Evolutionary conservation across 1,284 basidiomycete species (phyloP), one percentile per base, ranked within the genome.

Genomic region (Violaceomyces palustris): DNA sequence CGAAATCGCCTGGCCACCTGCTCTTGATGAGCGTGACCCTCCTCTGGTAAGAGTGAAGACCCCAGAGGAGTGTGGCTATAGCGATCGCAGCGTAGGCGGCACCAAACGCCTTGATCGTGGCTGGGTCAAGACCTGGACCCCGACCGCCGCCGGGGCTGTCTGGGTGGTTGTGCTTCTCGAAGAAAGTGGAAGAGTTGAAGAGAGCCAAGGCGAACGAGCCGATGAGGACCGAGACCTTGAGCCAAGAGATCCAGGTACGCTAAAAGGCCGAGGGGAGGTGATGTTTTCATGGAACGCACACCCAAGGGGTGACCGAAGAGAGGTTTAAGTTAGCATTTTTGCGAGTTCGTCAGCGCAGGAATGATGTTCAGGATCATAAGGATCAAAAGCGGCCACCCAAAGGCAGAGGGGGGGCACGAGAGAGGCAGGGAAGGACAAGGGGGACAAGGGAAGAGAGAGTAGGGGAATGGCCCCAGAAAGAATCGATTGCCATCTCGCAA

Each of bases 11-110:
- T n/a, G 89, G 84, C 75, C 92, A 87, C 39, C 90, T 80, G 52
- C 84, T 83, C 23, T 87, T 85, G 64, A 98, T 97, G 81, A 91
- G 84, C 34, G 86, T 86, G 42, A 97, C 83, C 35, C 93, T 83
- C 54, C 84, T 81, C 72, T 96, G 89, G 74, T 93, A 96, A 45
- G 93, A 77, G 7, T 77, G 77, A 74, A 88, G 92, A 1, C 87
- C 90, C 76, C 97, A 97, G 3, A 88, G 36, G 15, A 72, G 55
- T 18, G 61, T 64, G 27, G 63, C 47, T 6, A 69, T 48, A 4
- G 68, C 69, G 31, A 97, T 86, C 2, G 79, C 62, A 6, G 90
- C 89, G 65, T 97, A 98, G 1, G 81, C 75, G 57, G 88, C 84
- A 0, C 91, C 88, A 74, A 98, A 92, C 26, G 78, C 79, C 25